These are phyloP conservation scores for Penicillium cataractarum DNA, from an alignment of 495 filamentous ascomycete species.

Conservation along the genomic window DNA sequence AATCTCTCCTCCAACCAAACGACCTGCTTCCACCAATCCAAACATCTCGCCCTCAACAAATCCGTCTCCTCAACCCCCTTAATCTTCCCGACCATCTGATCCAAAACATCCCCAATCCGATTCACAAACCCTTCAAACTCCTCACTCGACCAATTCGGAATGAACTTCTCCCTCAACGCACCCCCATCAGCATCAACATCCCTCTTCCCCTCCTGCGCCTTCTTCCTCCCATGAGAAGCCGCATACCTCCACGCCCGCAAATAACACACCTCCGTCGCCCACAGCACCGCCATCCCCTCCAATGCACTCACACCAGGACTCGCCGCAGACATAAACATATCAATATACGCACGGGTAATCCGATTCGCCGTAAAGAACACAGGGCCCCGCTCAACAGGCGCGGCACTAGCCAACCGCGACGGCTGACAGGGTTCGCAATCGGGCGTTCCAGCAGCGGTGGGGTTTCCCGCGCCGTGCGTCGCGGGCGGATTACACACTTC, in stretches of 20 bases:
- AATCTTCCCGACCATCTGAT: constrained; percentile 46
- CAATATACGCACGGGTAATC: constrained; percentile 55
- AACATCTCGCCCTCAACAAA: constrained; percentile 35
- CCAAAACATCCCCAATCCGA: constrained; percentile 42
- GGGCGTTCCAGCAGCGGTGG: not conserved
- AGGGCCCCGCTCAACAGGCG: constrained; percentile 15
- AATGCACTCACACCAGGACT: constrained; percentile 52
- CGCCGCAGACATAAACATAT: constrained; percentile 57
- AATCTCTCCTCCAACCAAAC: constrained; percentile 57
- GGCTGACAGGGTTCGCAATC: constrained; percentile 10
- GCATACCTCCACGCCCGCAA: constrained; percentile 63
- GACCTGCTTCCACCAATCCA: constrained; percentile 56
- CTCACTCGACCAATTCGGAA: constrained; percentile 65
- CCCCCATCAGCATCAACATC: constrained; percentile 61
- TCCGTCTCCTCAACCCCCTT: constrained; percentile 45
- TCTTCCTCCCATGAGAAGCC: constrained; percentile 35
- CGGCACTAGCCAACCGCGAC: constrained; percentile 21
- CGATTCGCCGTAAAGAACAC: constrained; percentile 39
- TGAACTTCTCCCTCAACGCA: constrained; percentile 62
- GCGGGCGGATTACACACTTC: constrained; percentile 16
- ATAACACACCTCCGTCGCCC: constrained; percentile 73
- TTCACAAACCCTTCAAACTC: constrained; percentile 63
- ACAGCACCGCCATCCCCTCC: constrained; percentile 71
- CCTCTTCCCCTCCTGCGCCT: constrained; percentile 9
- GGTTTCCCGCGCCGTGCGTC: not conserved